phyloP scores from a whole-genome alignment of 805 yeast genomes.

The Candida tibetensis region DNA sequence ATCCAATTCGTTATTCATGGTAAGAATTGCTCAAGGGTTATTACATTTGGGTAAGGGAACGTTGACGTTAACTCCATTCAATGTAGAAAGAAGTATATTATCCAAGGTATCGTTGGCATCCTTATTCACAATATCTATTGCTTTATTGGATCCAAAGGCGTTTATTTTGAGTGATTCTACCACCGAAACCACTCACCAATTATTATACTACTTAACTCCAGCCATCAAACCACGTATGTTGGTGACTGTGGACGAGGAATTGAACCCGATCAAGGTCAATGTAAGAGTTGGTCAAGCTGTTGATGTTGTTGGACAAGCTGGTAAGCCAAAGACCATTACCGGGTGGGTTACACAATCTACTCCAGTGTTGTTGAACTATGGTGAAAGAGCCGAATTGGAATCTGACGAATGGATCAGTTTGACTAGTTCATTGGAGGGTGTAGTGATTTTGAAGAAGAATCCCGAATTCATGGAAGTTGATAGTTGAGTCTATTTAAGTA shows the following conservation, averaged over 20 bases:
- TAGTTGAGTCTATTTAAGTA: no score
- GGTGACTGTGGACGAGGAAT: constrained; percentile 85
- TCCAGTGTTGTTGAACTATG: constrained; percentile 88
- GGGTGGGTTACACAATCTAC: constrained; percentile 99
- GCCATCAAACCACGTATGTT: constrained; percentile 92
- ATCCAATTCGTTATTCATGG: constrained; percentile 86
- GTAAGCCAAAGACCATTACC: constrained; percentile 96
- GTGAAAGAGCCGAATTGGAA: constrained; percentile 96
- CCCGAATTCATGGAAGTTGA: constrained; percentile 76
- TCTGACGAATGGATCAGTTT: constrained; percentile 87
- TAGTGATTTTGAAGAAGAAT: constrained; percentile 87
- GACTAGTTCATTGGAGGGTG: constrained; percentile 82
- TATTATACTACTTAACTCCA: constrained; percentile 81
- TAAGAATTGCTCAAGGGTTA: constrained; percentile 92
- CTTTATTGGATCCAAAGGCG: constrained; percentile 79
- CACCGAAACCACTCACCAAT: constrained; percentile 57
- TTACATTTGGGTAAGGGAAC: constrained; percentile 97
- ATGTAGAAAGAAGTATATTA: constrained; percentile 80
- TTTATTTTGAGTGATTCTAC: constrained; percentile 68
- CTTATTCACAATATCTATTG: constrained; percentile 75
- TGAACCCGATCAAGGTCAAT: constrained; percentile 89
- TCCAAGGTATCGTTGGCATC: constrained; percentile 91
- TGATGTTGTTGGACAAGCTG: constrained; percentile 98
- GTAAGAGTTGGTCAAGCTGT: constrained; percentile 99
- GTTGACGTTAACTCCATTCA: constrained; percentile 81